phyloP scores from a whole-genome alignment of 495 filamentous ascomycete genomes.

The Aspergillus egyptiacus region DNA sequence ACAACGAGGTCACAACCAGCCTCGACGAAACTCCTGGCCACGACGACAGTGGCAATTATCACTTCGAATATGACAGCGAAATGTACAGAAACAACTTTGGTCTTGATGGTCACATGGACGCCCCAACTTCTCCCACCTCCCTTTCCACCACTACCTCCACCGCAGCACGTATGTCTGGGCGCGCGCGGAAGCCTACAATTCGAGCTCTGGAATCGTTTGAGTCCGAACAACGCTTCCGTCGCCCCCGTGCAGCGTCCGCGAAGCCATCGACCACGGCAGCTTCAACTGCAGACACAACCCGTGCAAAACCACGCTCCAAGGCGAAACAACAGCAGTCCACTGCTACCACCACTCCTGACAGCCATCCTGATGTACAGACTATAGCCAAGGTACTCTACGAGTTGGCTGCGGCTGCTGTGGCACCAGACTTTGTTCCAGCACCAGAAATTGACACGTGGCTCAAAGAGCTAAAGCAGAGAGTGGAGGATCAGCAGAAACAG shows the following conservation, averaged over 20 bases:
- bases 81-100: slow-evolving; percentile 24
- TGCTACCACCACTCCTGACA: background rate
- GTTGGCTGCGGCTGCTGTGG: slow-evolving; percentile 22
- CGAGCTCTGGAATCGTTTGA: slow-evolving; percentile 36
- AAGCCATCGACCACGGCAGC: slow-evolving; percentile 4
- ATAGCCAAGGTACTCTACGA: slow-evolving; percentile 21
- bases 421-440: slow-evolving; percentile 17
- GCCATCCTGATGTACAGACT: background rate
- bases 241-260: slow-evolving; percentile 10
- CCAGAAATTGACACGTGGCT: slow-evolving; percentile 18
- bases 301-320: background rate
- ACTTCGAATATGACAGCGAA: slow-evolving; percentile 20
- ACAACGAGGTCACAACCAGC: slow-evolving; percentile 6
- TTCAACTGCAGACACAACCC: background rate
- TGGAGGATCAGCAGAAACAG: slow-evolving; percentile 9
- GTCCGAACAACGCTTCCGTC: slow-evolving; percentile 22
- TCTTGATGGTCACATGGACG: slow-evolving; percentile 23
- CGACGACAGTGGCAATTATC: slow-evolving; percentile 11
- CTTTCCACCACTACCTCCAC: slow-evolving; percentile 24
- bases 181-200: slow-evolving; percentile 36
- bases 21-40: slow-evolving; percentile 11
- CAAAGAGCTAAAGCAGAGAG: slow-evolving; percentile 19
- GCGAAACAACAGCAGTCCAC: slow-evolving; percentile 4
- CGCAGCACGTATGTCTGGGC: slow-evolving; percentile 25
- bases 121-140: slow-evolving; percentile 25